These are phyloP conservation scores for Spathaspora passalidarum DNA, from an alignment of 805 yeast species.

Conservation along the genomic window DNA sequence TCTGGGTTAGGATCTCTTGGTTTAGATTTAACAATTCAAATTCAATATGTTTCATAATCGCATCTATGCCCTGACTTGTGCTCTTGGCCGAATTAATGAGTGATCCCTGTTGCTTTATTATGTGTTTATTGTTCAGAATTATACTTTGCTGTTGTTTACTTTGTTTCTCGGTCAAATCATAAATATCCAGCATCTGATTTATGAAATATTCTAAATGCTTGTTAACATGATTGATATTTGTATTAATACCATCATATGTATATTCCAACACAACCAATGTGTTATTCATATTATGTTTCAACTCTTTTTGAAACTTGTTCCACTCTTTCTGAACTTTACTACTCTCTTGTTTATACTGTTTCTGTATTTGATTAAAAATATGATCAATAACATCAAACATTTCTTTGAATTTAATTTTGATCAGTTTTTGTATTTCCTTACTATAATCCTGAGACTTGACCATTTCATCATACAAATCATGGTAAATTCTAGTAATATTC, in stretches of 20 bases:
- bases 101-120: background rate
- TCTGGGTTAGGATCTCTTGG: background rate
- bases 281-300: constrained; percentile 4
- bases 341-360: background rate
- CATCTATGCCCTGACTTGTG: background rate
- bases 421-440: constrained; percentile 5
- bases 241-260: constrained; percentile 6
- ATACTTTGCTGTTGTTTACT: constrained; percentile 1
- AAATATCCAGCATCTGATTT: background rate
- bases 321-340: constrained; percentile 2
- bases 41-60: background rate
- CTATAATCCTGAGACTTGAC: constrained; percentile 5
- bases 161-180: background rate
- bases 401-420: constrained; percentile 13
- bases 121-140: background rate
- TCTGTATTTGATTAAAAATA: background rate
- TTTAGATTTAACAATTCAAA: background rate
- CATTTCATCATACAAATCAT: constrained; percentile 9
- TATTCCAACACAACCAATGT: constrained; percentile 4
- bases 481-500: constrained; percentile 39
- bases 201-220: constrained; percentile 6
- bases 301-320: constrained; percentile 6
- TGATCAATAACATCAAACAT: constrained; percentile 8
- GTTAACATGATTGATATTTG: constrained; percentile 6
- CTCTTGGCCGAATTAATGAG: background rate